These are phyloP conservation scores for Triticum timopheevii DNA, from an alignment of 176 grass and related monocot genomes.

Conservation along the genomic window DNA sequence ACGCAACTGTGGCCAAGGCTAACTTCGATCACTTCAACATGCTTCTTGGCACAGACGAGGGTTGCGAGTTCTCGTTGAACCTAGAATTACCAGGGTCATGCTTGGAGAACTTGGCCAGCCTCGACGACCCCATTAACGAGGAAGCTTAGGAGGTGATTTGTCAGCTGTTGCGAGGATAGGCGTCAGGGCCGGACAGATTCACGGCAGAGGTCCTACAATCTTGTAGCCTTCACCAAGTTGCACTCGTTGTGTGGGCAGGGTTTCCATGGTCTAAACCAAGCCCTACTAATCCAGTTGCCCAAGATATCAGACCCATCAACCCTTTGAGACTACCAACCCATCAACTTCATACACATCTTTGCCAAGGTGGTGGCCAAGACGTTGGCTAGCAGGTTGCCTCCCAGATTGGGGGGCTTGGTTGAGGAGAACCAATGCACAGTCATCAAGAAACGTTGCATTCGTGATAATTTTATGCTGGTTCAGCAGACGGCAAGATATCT, in stretches of 20 bases:
- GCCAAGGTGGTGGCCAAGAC: neutral
- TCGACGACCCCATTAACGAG: neutral
- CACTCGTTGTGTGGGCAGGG: neutral
- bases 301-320: neutral
- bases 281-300: neutral
- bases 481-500: neutral
- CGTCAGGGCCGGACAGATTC: neutral
- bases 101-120: neutral
- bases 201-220: neutral
- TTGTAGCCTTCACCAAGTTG: neutral
- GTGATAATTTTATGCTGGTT: neutral
- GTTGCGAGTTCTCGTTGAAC: neutral
- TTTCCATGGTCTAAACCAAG: neutral
- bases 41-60: neutral
- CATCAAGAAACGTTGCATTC: too few species aligned
- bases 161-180: neutral
- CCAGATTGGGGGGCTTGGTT: neutral
- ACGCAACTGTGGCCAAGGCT: neutral
- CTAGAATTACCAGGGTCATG: neutral
- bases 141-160: neutral
- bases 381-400: neutral
- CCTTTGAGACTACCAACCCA: too few species aligned
- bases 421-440: neutral
- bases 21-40: neutral
- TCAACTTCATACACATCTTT: neutral